These are phyloP conservation scores for Pythium monospermum DNA, from an alignment of 352 stramenopile genomes.

Conservation along the genomic window DNA sequence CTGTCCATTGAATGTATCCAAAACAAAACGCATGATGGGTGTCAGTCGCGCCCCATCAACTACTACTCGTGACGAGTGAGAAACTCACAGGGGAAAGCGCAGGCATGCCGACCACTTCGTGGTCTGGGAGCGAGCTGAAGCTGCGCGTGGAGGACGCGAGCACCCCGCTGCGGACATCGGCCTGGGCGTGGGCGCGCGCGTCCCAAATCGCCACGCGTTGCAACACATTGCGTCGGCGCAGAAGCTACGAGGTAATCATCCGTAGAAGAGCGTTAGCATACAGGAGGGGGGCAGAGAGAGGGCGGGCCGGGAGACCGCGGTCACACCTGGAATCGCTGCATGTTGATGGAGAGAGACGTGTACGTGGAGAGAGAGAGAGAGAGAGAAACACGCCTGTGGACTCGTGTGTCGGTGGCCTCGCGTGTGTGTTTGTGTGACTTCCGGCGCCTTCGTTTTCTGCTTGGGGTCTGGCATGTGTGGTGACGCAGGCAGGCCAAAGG, in stretches of 20 bases:
- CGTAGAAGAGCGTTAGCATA: neutral
- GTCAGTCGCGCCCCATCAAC: neutral
- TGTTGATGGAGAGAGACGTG: too few species aligned
- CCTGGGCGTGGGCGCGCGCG: conserved; percentile 22
- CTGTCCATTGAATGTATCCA: conserved; percentile 9
- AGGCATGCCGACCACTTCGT: conserved; percentile 73
- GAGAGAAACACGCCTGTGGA: neutral
- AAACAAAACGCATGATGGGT: neutral
- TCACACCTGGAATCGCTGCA: conserved; percentile 68
- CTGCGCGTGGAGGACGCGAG: conserved; percentile 23
- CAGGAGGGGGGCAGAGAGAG: neutral
- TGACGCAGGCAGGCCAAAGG: conserved; percentile 20
- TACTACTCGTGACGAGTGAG: too few species aligned
- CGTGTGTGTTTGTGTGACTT: neutral
- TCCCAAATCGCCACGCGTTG: conserved; percentile 51
- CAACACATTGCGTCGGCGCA: conserved; percentile 54
- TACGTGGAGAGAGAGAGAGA: conserved; percentile 5
- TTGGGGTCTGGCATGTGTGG: conserved; percentile 17
- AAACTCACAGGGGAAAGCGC: conserved; percentile 50
- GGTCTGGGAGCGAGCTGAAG: conserved; percentile 63
- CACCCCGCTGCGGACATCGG: conserved; percentile 16
- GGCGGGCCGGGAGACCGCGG: neutral
- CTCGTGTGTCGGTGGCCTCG: conserved; percentile 4
- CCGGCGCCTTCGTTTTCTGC: conserved; percentile 14
- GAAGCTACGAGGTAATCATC: conserved; percentile 25